These are phyloP conservation scores for Petasospora fabianii DNA, from an alignment of 1,139 yeast genomes.

Conservation along the genomic window DNA sequence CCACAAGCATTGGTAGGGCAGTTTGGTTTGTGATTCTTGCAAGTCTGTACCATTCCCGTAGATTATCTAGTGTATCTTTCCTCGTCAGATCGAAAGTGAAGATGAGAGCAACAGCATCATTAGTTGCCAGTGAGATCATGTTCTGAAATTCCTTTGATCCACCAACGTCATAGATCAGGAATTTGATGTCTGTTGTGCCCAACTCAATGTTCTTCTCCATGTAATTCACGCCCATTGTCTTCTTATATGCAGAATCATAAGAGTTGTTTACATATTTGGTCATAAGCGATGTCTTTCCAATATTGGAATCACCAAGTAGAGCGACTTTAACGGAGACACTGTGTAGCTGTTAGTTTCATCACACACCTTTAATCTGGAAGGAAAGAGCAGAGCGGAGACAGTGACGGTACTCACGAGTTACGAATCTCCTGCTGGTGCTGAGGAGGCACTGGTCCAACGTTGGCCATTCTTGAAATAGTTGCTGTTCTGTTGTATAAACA, in stretches of 20 bases:
- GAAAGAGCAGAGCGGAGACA: background rate
- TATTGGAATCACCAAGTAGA: constrained; percentile 93
- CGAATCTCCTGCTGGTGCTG: constrained; percentile 20
- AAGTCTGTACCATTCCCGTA: constrained; percentile 94
- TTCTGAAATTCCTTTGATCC: constrained; percentile 95
- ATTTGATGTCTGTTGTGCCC: constrained; percentile 84
- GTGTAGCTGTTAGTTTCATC: constrained; percentile 7
- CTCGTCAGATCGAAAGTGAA: constrained; percentile 92
- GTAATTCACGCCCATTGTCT: constrained; percentile 92
- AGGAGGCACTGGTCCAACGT: constrained; percentile 20
- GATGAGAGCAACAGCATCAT: constrained; percentile 89
- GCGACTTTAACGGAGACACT: constrained; percentile 66
- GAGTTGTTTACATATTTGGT: constrained; percentile 94
- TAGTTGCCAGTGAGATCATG: constrained; percentile 91
- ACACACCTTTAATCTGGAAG: background rate
- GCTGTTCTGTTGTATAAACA: background rate
- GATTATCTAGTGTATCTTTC: constrained; percentile 77
- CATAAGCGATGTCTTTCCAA: constrained; percentile 97
- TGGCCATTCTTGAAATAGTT: constrained; percentile 6
- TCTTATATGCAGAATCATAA: constrained; percentile 89
- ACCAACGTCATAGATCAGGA: constrained; percentile 95
- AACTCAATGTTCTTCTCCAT: constrained; percentile 89
- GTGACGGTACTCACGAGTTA: constrained; percentile 17
- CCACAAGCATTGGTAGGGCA: constrained; percentile 89
- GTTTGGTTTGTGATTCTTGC: constrained; percentile 88